These are phyloP conservation scores for Eucommia ulmoides DNA, from an alignment of 257 asterid species.

Conservation along the genomic window DNA sequence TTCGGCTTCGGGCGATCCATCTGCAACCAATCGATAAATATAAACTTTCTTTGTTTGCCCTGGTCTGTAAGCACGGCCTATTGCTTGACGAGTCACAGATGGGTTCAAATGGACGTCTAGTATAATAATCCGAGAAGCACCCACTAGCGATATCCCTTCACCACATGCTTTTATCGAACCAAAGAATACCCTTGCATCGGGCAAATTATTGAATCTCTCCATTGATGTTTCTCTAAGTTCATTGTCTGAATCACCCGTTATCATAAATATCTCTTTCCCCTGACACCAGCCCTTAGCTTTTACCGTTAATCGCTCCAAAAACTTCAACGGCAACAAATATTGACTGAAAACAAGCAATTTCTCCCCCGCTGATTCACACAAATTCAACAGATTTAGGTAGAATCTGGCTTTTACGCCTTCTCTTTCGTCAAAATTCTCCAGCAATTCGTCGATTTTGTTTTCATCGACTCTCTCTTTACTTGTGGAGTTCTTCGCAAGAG, in stretches of 20 bases:
- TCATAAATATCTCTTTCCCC: constrained; percentile 86
- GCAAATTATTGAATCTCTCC: constrained; percentile 60
- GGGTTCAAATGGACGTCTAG: constrained; percentile 86
- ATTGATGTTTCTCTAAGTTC: constrained; percentile 63
- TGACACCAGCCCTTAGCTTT: constrained; percentile 49
- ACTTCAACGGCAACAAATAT: constrained; percentile 73
- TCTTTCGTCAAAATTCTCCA: constrained; percentile 45
- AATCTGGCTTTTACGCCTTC: constrained; percentile 85
- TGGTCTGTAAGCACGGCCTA: constrained; percentile 99
- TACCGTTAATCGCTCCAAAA: constrained; percentile 64
- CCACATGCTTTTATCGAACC: constrained; percentile 95
- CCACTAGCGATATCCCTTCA: constrained; percentile 93
- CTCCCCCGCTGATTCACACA: constrained; percentile 75
- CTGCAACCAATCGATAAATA: constrained; percentile 59
- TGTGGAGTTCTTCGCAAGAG: constrained; percentile 47
- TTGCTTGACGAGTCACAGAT: constrained; percentile 90
- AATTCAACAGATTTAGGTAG: constrained; percentile 70
- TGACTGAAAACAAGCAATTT: constrained; percentile 87
- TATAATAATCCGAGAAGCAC: constrained; percentile 81
- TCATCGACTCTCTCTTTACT: constrained; percentile 71
- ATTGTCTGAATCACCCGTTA: constrained; percentile 76
- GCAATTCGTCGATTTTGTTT: constrained; percentile 43
- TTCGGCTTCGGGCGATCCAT: constrained; percentile 68
- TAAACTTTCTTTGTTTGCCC: constrained; percentile 85
- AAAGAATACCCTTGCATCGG: constrained; percentile 85